Evolutionary conservation across 164 flowering plant species (phyloP), one percentile per base, ranked within the genome.

Genomic region (Cinnamomum micranthum): DNA sequence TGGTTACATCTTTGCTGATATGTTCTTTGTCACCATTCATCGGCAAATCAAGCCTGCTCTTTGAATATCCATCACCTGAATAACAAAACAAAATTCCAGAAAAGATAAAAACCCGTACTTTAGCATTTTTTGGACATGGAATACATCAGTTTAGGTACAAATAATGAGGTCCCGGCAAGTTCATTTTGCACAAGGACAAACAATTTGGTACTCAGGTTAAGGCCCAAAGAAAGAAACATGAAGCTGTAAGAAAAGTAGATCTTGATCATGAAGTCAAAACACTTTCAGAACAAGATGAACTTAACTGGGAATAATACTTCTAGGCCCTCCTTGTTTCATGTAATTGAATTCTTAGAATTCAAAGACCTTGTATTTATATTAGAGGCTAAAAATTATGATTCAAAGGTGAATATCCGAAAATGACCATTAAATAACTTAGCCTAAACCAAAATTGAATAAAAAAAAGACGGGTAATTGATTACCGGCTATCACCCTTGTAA

Each of bases 31-130:
- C 24, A 63, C 59, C 55, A 50, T 27, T 50, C 15, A 69, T 35
- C 13, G 23, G 69, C 75, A 35, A 23, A 47, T 73, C 65, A 15
- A 23, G 27, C 47, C 47, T 50, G 2, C 69, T 22, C 22, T 6
- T 66, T 47, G 60, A 50, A 55, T 71, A 17, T 23, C 73, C 50
- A 62, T 22, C 47, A 50, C 70, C 70, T 73, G 69, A 23, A 51
- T 7, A 71, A 19, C 15, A 51, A 50, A n/a, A 50, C 22, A 10
- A 70, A 70, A 41, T 7, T 41, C 47, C 47, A 41, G 14, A n/a
- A 64, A 64, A 13, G 24, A 23, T 14, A 25, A 64, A 64, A 64
- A 11, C 28, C 22, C 14, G 33, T 13, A 25, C 28, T 11, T 22
- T 64, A 22, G 15, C 67, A 64, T 14, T 23, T 64, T 24, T n/a